These are phyloP conservation scores for Diplotaxis tenuifolia DNA, from an alignment of 345 rosid species.

Conservation along the genomic window DNA sequence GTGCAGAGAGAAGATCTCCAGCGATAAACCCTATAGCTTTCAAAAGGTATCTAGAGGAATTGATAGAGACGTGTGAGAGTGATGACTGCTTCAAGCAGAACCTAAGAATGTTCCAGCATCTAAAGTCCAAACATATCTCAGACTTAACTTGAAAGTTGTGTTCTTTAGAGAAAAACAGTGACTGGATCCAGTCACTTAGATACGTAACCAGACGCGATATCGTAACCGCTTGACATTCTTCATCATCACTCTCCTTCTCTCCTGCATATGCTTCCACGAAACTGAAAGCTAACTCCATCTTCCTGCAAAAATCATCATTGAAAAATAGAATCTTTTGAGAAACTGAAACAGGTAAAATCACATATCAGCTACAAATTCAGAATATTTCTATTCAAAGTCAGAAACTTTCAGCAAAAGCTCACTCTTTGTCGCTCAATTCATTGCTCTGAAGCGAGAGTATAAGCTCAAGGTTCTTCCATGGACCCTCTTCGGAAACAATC, in stretches of 20 bases:
- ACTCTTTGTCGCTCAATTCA: conserved; percentile 55
- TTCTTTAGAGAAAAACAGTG: conserved; percentile 49
- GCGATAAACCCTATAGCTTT: conserved; percentile 50
- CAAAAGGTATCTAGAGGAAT: conserved; percentile 54
- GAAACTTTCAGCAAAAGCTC: conserved; percentile 24
- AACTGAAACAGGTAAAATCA: too few species aligned
- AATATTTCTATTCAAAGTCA: background rate
- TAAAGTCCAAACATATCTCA: conserved; percentile 52
- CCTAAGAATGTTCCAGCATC: conserved; percentile 77
- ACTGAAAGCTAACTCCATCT: conserved; percentile 59
- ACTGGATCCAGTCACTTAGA: conserved; percentile 78
- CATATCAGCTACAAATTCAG: background rate
- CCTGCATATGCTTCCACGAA: conserved; percentile 38
- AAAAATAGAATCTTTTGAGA: background rate
- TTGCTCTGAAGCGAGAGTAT: conserved; percentile 54
- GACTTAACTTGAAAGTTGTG: conserved; percentile 41
- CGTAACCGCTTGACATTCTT: conserved; percentile 58
- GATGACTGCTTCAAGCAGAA: conserved; percentile 70
- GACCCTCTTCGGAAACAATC: conserved; percentile 35
- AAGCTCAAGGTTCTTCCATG: conserved; percentile 78
- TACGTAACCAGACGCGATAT: conserved; percentile 53
- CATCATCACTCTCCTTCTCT: conserved; percentile 38
- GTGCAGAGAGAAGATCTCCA: conserved; percentile 37
- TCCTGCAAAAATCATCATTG: conserved; percentile 54
- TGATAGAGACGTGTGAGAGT: conserved; percentile 53